Percentiles rank a stretch among this genome's conserved stretches.
These are phyloP conservation scores for Rhododendron kiyosumense DNA, from an alignment of 148 eudicot species.

Conservation along the genomic window DNA sequence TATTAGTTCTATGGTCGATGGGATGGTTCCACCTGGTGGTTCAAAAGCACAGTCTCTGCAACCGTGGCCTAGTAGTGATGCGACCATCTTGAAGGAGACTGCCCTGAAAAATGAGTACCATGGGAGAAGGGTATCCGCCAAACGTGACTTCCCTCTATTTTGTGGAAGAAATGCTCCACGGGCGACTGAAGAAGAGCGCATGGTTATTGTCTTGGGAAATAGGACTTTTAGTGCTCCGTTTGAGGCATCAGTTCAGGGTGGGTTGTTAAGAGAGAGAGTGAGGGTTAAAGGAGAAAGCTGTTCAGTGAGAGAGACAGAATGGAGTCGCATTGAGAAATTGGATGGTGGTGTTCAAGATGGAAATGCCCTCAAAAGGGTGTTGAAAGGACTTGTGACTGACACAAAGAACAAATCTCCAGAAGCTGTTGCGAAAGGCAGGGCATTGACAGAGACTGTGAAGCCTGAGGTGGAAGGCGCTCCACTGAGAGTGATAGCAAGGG, in stretches of 20 bases:
- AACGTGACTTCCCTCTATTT: constrained; percentile 64
- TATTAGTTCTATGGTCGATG: constrained; percentile 7
- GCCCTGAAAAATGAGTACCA: constrained; percentile 27
- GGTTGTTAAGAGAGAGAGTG: not conserved
- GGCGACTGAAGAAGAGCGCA: constrained; percentile 17
- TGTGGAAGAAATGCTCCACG: constrained; percentile 46
- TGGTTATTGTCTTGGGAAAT: constrained; percentile 4
- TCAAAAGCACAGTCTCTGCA: constrained; percentile 9
- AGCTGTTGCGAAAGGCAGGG: constrained; percentile 8
- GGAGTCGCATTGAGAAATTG: constrained; percentile 8
- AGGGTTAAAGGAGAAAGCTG: not conserved
- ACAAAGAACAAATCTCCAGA: not conserved
- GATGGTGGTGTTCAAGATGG: constrained; percentile 12
- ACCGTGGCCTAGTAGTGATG: constrained; percentile 13
- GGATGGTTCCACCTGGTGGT: constrained; percentile 13
- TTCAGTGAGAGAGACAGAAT: not conserved
- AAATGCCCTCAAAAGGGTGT: not conserved
- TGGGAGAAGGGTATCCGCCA: constrained; percentile 50
- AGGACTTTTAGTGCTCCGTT: not conserved
- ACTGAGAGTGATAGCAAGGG: not conserved
- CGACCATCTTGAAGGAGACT: constrained; percentile 7
- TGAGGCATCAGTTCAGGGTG: not conserved
- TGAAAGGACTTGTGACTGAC: constrained; percentile 9
- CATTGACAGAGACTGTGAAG: not conserved
- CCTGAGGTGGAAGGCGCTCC: not conserved